phyloP scores from a whole-genome alignment of 257 asterid genomes.

The Solanum pinnatisectum region DNA sequence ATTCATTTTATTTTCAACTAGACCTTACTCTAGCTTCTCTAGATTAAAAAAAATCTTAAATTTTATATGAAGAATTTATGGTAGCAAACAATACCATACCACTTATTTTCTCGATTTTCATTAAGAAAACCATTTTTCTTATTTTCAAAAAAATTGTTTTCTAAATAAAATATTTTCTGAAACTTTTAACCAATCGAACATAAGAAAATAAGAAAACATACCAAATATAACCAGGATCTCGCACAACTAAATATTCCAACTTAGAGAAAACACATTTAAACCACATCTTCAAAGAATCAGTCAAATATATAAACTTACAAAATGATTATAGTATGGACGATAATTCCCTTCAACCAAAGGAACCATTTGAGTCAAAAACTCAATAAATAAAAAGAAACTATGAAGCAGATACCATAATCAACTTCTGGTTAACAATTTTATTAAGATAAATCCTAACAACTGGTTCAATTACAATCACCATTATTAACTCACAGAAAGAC shows the following conservation, averaged over 20 bases:
- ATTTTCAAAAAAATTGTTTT: too few relatives aligned
- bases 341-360: too few relatives aligned
- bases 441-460: not conserved
- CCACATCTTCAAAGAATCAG: too few relatives aligned
- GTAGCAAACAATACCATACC: not conserved
- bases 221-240: not conserved
- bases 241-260: not conserved
- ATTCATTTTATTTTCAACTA: not conserved
- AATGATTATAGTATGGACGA: too few relatives aligned
- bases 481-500: too few relatives aligned
- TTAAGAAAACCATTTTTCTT: not conserved
- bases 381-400: too few relatives aligned
- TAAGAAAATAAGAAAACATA: accelerated
- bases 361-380: too few relatives aligned
- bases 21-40: not conserved
- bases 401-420: too few relatives aligned
- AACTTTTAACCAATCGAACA: accelerated
- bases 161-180: too few relatives aligned
- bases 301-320: not conserved
- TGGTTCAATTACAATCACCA: too few relatives aligned
- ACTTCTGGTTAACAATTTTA: not conserved
- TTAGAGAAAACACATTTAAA: not conserved
- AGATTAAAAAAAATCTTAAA: not conserved
- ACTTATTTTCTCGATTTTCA: not conserved
- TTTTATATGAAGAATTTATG: too few relatives aligned